Conservation (phyloP, 805 yeast species). For the Candida broadrunensis region DNA sequence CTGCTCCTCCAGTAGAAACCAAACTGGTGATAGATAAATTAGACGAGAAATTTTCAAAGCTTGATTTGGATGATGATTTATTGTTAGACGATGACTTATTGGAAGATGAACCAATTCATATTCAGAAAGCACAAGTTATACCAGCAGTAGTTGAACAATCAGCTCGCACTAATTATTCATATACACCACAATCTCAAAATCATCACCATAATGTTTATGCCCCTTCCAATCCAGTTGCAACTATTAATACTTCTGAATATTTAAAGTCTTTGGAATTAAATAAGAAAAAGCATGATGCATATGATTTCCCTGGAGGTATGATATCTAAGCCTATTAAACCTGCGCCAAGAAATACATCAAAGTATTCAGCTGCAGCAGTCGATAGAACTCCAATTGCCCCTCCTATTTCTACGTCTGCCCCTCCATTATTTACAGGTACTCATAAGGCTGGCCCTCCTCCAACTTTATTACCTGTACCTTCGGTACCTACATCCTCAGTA, state of each 20-base stretch:
- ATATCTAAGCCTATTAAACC: constrained; percentile 40
- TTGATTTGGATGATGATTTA: constrained; percentile 30
- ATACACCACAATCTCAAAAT: neutral
- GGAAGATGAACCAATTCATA: constrained; percentile 19
- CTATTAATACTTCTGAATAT: constrained; percentile 5
- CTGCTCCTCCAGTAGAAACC: constrained; percentile 6
- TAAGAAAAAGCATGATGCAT: constrained; percentile 70
- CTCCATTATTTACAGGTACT: neutral
- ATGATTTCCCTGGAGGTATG: constrained; percentile 65
- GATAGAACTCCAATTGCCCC: neutral
- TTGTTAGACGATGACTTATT: constrained; percentile 36
- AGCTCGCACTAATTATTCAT: neutral
- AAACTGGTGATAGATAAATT: neutral
- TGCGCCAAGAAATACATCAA: constrained; percentile 29
- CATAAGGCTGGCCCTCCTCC: neutral
- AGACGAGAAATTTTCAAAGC: constrained; percentile 7
- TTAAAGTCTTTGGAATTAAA: constrained; percentile 35
- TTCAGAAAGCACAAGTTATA: constrained; percentile 4
- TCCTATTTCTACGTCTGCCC: constrained; percentile 1
- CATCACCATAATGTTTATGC: constrained; percentile 3
- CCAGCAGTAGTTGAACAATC: constrained; percentile 4
- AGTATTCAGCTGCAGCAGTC: constrained; percentile 15
- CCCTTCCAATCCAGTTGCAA: constrained; percentile 1
- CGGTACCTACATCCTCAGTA: neutral
- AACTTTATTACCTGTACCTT: neutral